Evolutionary conservation across 176 grass and related monocot species (phyloP).

Genomic region (Thinopyrum elongatum): DNA sequence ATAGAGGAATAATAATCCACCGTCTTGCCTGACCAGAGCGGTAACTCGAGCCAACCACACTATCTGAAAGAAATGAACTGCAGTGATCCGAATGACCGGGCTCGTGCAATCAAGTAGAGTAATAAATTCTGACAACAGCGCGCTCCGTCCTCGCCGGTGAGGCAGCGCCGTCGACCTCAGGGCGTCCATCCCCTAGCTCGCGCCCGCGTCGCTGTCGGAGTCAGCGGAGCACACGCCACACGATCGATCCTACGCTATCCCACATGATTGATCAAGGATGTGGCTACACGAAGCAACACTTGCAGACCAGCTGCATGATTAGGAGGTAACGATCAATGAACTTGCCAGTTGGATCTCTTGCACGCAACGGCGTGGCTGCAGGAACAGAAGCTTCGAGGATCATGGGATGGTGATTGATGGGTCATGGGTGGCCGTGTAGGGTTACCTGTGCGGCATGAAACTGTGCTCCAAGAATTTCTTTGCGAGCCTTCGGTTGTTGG

Average conservation of each 20-base stretch:
- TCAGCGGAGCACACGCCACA: neutral
- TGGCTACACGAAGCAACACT: neutral
- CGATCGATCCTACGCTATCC: neutral
- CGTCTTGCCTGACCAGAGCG: too few species aligned
- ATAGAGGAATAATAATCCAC: too few species aligned
- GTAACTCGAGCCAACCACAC: too few species aligned
- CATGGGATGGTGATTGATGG: slow-evolving; percentile 15
- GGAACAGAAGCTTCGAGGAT: neutral
- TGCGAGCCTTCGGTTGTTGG: neutral
- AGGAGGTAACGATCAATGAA: neutral
- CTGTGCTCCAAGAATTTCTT: neutral
- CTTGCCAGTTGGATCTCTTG: neutral
- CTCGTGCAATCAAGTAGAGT: neutral
- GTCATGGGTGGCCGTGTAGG: neutral
- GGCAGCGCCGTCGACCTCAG: neutral
- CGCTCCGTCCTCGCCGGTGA: neutral
- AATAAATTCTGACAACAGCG: neutral
- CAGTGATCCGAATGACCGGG: too few species aligned
- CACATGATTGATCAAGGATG: slow-evolving; percentile 16
- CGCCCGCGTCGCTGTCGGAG: neutral
- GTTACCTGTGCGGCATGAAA: slow-evolving; percentile 28
- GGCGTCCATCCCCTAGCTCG: neutral
- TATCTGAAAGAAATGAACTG: too few species aligned
- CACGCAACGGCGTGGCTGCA: neutral
- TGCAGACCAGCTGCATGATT: neutral